Conservation (phyloP, 352 stramenopile species). For the Globisporangium viniferum region DNA sequence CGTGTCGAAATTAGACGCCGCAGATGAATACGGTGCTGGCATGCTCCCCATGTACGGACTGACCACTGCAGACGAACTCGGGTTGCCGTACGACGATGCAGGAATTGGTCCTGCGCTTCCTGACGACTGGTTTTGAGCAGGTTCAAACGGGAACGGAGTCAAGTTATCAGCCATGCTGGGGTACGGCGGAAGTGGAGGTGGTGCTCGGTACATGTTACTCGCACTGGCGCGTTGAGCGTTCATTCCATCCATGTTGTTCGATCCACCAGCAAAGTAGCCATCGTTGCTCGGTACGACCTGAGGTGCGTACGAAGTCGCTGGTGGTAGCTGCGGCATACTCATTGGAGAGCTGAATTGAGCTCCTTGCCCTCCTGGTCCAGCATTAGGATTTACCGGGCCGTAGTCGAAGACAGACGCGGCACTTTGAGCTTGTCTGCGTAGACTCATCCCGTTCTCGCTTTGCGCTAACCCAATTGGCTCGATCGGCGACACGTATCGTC, state of each 20-base stretch:
- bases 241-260: not conserved
- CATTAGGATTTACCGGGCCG: not conserved
- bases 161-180: constrained; percentile 20
- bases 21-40: constrained; percentile 24
- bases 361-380: constrained; percentile 1
- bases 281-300: constrained; percentile 2
- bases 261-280: constrained; percentile 8
- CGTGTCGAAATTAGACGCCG: constrained; percentile 21
- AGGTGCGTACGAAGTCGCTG: constrained; percentile 21
- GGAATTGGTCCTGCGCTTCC: constrained; percentile 12
- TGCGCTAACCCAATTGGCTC: constrained; percentile 6
- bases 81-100: constrained; percentile 22
- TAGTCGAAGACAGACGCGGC: constrained; percentile 13
- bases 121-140: constrained; percentile 22
- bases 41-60: constrained; percentile 33
- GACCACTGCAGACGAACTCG: constrained; percentile 14
- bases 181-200: not conserved
- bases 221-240: constrained; percentile 7
- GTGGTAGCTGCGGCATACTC: constrained; percentile 13
- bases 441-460: constrained; percentile 4
- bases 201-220: constrained; percentile 7
- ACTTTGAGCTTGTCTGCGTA: constrained; percentile 16
- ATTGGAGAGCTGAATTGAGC: constrained; percentile 1
- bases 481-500: constrained; percentile 23
- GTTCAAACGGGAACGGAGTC: constrained; percentile 30